A percentile compares a stretch with the other conserved stretches of the same genome.
Evolutionary conservation across 306 rosid species (phyloP).

Genomic region (Pterocarpus macrocarpus): DNA sequence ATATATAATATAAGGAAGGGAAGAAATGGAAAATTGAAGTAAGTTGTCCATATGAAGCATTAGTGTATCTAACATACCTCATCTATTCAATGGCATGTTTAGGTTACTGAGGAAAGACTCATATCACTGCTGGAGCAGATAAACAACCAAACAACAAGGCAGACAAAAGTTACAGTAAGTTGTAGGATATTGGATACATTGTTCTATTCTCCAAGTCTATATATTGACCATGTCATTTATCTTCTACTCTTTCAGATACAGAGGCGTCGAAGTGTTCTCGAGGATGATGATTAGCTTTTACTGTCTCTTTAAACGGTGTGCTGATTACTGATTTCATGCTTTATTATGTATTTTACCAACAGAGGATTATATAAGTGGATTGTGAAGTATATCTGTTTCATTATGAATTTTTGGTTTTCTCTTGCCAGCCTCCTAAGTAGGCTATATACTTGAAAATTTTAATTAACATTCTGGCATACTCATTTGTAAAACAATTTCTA

Average conservation of each 20-base stretch:
- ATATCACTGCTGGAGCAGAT: slow-evolving; percentile 95
- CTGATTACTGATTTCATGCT: slow-evolving; percentile 27
- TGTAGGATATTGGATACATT: background rate
- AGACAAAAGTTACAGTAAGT: slow-evolving; percentile 96
- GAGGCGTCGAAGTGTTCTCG: slow-evolving; percentile 97
- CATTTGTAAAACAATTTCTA: slow-evolving; percentile 25
- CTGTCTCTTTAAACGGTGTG: slow-evolving; percentile 36
- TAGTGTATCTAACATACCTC: slow-evolving; percentile 20
- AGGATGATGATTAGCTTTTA: slow-evolving; percentile 81
- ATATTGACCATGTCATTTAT: background rate
- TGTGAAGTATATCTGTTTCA: slow-evolving; percentile 42
- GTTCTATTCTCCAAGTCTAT: slow-evolving; percentile 3
- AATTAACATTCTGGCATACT: background rate
- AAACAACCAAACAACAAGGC: slow-evolving; percentile 88
- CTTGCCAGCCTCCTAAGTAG: slow-evolving; percentile 25
- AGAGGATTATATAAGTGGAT: slow-evolving; percentile 32
- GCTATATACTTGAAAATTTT: slow-evolving; percentile 32
- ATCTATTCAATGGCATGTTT: slow-evolving; percentile 37
- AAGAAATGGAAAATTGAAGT: slow-evolving; percentile 17
- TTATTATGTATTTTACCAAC: slow-evolving; percentile 36
- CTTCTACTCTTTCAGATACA: slow-evolving; percentile 67
- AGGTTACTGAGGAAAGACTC: slow-evolving; percentile 97
- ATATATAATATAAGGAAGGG: background rate
- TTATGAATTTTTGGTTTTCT: slow-evolving; percentile 37
- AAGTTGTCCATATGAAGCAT: slow-evolving; percentile 3